Evolutionary conservation across 169 alveolate species (phyloP).

Genomic region (Cryptosporidium viatorum): DNA sequence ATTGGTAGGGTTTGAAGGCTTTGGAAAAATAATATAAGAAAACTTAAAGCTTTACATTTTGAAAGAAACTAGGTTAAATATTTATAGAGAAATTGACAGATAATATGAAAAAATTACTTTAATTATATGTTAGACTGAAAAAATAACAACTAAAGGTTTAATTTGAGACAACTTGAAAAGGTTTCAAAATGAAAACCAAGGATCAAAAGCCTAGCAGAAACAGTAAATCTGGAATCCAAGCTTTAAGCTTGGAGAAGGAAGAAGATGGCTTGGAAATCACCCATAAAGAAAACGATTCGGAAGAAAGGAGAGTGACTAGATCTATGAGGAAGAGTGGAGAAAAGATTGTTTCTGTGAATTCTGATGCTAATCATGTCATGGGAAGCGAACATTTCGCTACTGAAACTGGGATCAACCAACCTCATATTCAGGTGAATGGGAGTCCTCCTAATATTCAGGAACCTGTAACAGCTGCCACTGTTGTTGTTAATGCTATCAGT

Average conservation of each 20-base stretch:
- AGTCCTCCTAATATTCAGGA: neutral
- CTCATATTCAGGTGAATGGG: neutral
- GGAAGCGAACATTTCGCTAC: neutral
- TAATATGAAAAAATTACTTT: conserved; percentile 5
- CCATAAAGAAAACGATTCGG: conserved; percentile 10
- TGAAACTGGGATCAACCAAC: neutral
- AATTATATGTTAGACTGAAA: neutral
- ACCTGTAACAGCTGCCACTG: neutral
- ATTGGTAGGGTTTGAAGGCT: neutral
- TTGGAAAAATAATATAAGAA: neutral
- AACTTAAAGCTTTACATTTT: neutral
- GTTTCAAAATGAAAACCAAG: conserved; percentile 25
- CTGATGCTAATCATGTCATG: neutral
- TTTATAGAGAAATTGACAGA: neutral
- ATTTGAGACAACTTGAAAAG: neutral
- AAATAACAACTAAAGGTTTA: neutral
- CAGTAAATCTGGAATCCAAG: neutral
- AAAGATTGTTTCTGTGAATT: neutral
- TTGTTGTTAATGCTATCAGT: neutral
- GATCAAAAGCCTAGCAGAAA: conserved; percentile 23
- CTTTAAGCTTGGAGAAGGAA: conserved; percentile 6
- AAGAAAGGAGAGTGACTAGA: conserved; percentile 64
- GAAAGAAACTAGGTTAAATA: neutral
- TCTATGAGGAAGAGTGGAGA: conserved; percentile 56
- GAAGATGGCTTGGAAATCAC: neutral